Evolutionary conservation across 108 stramenopile species (phyloP), one percentile per base, ranked within the genome.

Genomic region (Skeletonema grethae): DNA sequence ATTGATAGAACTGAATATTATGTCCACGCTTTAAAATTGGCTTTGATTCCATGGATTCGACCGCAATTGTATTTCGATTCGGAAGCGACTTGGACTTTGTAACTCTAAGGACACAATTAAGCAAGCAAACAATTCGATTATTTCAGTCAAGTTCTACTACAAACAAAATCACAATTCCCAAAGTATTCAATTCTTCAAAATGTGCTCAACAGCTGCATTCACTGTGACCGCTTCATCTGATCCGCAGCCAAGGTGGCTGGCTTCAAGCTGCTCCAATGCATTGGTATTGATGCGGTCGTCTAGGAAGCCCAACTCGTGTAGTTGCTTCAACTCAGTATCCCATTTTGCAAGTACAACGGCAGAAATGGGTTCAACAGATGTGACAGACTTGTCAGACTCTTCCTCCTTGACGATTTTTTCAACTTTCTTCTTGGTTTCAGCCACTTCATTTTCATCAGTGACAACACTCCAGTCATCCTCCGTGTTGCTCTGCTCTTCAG

Each of bases 1-100:
- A 94, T 98, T 65, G 88, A 87, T 70, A 84, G 97, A 57, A 76
- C 89, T 0, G 65, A 45, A 11, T 98, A 97, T 67, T 98, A 98
- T 63, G 85, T 85, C 36, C 97, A 97, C 67, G 93, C 96, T 7
- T 57, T 96, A 24, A 82, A 85, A 43, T 74, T 97, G 28, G 92
- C 96, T 2, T 65, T 95, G 59, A 76, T 83, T 35, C 96, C 95
- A 25, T 98, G 90, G 90, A 79, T 92, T 34, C 70, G 87, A 57
- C 87, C 90, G 9, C 88, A 90, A 34, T 43, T 79, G 48, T 84
- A 84, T 61, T n/a, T 79, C n/a, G 41, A n/a, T n/a, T 60, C 25
- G 2, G 16, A 6, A 8, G 50, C 50, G 50, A 24, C 20, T 24
- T 53, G 50, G 50, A 53, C 3, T 43, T 43, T 43, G 13, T 11